A percentile compares a stretch with the other conserved stretches of the same genome.
Evolutionary conservation across 1,139 yeast genomes (phyloP).

Genomic region (Komagataea norvegica): DNA sequence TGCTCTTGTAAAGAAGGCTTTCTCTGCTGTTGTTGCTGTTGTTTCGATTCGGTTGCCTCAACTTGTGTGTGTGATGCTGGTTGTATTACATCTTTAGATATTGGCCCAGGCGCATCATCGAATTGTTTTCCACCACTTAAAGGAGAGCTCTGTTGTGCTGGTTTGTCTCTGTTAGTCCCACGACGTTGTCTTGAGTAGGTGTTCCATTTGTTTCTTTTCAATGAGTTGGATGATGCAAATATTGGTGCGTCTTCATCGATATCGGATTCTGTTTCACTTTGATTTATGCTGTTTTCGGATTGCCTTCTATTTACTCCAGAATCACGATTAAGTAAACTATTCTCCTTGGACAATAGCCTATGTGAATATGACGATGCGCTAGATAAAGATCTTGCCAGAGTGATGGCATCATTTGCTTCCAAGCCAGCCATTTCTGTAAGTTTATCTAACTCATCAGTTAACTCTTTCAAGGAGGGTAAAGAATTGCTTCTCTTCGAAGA

Average conservation of each 20-base stretch:
- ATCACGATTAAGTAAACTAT: background rate
- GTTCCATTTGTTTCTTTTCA: conserved; percentile 35
- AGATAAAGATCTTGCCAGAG: conserved; percentile 67
- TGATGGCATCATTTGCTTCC: conserved; percentile 68
- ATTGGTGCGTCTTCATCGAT: conserved; percentile 27
- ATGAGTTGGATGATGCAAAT: conserved; percentile 23
- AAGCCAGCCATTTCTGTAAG: conserved; percentile 68
- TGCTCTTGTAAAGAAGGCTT: conserved; percentile 8
- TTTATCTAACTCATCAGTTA: conserved; percentile 62
- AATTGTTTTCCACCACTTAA: conserved; percentile 11
- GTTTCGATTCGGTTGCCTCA: background rate
- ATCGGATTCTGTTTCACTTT: conserved; percentile 4
- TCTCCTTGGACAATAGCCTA: conserved; percentile 10
- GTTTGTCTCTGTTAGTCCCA: conserved; percentile 11
- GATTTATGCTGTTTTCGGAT: background rate
- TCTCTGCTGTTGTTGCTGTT: background rate
- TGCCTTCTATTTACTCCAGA: conserved; percentile 5
- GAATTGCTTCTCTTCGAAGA: conserved; percentile 12
- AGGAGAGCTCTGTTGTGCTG: conserved; percentile 22
- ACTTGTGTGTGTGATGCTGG: background rate
- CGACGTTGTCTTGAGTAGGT: conserved; percentile 31
- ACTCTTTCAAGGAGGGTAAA: conserved; percentile 58
- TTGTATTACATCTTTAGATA: conserved; percentile 2
- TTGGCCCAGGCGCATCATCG: conserved; percentile 3
- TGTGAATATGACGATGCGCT: conserved; percentile 52